Percentiles rank a stretch among this genome's conserved stretches.
Evolutionary conservation across 2,329 filamentous ascomycete species (phyloP).

Genomic region (Colletotrichum tropicale): DNA sequence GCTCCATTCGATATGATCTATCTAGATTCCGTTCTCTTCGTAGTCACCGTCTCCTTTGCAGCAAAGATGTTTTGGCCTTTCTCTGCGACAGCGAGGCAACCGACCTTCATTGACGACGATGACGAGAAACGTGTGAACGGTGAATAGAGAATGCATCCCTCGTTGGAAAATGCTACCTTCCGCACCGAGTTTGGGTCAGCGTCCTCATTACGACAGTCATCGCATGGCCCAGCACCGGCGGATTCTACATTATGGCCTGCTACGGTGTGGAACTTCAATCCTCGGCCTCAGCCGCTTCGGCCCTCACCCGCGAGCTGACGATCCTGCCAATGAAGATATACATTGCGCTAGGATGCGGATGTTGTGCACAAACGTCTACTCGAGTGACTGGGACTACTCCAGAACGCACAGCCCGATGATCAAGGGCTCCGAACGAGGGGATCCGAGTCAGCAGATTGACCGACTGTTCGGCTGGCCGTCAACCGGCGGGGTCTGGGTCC

Average conservation of each 20-base stretch:
- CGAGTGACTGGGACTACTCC: neutral
- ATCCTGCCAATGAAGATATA: accelerated
- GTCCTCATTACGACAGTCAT: no score
- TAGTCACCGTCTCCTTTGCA: neutral
- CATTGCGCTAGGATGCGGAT: neutral
- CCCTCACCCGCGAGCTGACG: neutral
- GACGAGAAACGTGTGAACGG: neutral
- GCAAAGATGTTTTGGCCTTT: neutral
- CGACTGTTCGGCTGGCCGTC: neutral
- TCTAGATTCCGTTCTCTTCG: neutral
- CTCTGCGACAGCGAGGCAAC: neutral
- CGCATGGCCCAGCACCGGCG: neutral
- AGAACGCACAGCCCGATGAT: neutral
- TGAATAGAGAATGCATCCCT: no score
- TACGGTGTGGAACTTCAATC: neutral
- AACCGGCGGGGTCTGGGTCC: neutral
- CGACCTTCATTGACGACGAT: neutral
- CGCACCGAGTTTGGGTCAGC: no score
- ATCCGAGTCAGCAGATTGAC: neutral
- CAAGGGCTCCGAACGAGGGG: neutral
- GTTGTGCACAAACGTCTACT: no score
- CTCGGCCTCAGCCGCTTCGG: neutral
- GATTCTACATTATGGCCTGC: neutral
- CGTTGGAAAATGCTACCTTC: no score
- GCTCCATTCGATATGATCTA: neutral